A percentile compares a stretch with the other conserved stretches of the same genome.
Evolutionary conservation across 2,329 filamentous ascomycete genomes (phyloP).

Genomic region (Thermoascus crustaceus): DNA sequence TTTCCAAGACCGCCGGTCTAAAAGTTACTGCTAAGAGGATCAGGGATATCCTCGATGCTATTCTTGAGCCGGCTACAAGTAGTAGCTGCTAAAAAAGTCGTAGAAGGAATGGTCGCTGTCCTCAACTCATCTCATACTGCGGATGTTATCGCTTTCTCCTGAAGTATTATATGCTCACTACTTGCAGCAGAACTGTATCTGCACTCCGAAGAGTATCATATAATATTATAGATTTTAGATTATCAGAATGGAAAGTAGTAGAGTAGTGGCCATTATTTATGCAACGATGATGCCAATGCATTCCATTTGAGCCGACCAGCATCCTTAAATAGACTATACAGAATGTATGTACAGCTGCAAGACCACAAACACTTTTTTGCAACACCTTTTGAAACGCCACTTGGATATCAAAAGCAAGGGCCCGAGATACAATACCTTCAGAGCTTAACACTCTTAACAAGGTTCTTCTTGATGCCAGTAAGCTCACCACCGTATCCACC

Average conservation of each 20-base stretch:
- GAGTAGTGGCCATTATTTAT: no score
- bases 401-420: conserved; percentile 7
- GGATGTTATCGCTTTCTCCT: no score
- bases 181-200: no score
- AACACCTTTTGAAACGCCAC: conserved; percentile 12
- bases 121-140: no score
- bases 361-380: conserved; percentile 10
- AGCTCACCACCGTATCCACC: conserved; percentile 85
- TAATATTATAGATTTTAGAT: no score
- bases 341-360: conserved; percentile 16
- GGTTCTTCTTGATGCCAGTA: conserved; percentile 88
- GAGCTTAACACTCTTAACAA: conserved; percentile 91
- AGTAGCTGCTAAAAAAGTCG: no score
- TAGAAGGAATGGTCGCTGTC: no score
- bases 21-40: neutral
- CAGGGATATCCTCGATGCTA: neutral
- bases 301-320: neutral
- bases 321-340: neutral
- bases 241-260: no score
- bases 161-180: no score
- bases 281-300: no score
- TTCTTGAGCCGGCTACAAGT: neutral
- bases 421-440: conserved; percentile 32
- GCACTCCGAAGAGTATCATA: no score
- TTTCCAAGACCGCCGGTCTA: conserved; percentile 12